Evolutionary conservation across 2,329 filamentous ascomycete species (phyloP).

Genomic region (Botrytis pseudocinerea): DNA sequence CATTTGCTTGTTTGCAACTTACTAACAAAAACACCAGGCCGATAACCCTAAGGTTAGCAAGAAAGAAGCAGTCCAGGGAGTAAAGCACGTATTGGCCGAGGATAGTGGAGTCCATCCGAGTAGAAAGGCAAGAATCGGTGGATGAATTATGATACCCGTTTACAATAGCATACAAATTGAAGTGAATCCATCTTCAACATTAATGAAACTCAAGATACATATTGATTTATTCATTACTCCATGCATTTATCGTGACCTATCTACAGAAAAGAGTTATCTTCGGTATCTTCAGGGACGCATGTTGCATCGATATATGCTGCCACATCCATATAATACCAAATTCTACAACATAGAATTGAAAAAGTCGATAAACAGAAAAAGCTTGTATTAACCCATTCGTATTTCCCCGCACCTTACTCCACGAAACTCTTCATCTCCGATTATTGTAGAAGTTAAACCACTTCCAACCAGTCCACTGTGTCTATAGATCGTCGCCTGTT

Average conservation of each 20-base stretch:
- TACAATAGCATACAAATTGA: not conserved
- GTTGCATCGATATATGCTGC: constrained; percentile 13
- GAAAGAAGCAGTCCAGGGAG: constrained; percentile 32
- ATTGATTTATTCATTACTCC: constrained; percentile 26
- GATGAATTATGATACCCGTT: constrained; percentile 8
- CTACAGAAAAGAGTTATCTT: constrained; percentile 34
- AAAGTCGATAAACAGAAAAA: constrained; percentile 18
- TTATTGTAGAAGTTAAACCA: not conserved
- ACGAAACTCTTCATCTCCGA: not conserved
- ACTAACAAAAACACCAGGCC: constrained; percentile 12
- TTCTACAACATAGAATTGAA: constrained; percentile 23
- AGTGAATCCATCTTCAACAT: not conserved
- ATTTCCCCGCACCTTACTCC: constrained; percentile 15
- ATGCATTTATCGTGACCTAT: constrained; percentile 30
- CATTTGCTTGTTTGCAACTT: not conserved
- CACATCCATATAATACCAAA: constrained; percentile 15
- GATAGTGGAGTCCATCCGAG: constrained; percentile 39
- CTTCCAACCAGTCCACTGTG: constrained; percentile 3
- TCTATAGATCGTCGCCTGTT: constrained; percentile 3
- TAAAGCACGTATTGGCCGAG: constrained; percentile 31
- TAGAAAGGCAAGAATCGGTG: constrained; percentile 34
- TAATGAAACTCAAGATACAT: constrained; percentile 13
- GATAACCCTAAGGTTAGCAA: constrained; percentile 14
- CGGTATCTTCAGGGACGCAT: constrained; percentile 22
- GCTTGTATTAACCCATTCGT: constrained; percentile 20